Evolutionary conservation across 202 grass and related monocot genomes (phyloP).

Genomic region (Brachypodium distachyon): DNA sequence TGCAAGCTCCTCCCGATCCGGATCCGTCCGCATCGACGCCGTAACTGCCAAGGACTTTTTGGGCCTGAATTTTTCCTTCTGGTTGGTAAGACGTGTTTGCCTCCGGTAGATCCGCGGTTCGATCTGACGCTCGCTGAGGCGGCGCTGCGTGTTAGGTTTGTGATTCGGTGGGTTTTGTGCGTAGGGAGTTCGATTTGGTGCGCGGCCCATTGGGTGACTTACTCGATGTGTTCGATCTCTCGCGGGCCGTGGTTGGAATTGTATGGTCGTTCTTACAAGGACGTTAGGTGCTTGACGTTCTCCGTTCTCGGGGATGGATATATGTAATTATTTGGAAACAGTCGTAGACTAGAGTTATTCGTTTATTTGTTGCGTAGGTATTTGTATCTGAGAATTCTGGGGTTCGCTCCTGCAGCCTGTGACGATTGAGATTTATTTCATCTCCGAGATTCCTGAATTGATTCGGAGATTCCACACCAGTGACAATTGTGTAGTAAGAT

Average conservation of each 20-base stretch:
- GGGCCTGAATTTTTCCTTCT: not conserved
- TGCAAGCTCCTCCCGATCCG: constrained; percentile 19
- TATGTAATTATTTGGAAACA: not conserved
- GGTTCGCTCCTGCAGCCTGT: not conserved
- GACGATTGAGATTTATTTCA: not conserved
- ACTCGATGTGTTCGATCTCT: not conserved
- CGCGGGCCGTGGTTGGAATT: not conserved
- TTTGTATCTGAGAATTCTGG: not conserved
- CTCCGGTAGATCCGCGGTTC: constrained; percentile 19
- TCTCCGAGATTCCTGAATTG: not conserved
- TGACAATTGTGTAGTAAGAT: not conserved
- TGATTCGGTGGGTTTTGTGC: not conserved
- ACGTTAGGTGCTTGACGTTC: not conserved
- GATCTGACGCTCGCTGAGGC: not conserved
- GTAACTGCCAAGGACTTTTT: too few relatives aligned
- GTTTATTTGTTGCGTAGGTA: not conserved
- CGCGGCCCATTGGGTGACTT: not conserved
- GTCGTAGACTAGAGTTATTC: not conserved
- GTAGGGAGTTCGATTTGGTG: not conserved
- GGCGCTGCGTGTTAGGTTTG: not conserved
- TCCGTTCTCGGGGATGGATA: not conserved
- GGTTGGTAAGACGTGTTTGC: not conserved
- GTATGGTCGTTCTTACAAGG: not conserved
- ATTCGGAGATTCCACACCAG: not conserved
- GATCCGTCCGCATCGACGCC: too few relatives aligned